Evolutionary conservation across 176 grass and related monocot species (phyloP), one percentile per base, ranked within the genome.

Genomic region (Zea mays): DNA sequence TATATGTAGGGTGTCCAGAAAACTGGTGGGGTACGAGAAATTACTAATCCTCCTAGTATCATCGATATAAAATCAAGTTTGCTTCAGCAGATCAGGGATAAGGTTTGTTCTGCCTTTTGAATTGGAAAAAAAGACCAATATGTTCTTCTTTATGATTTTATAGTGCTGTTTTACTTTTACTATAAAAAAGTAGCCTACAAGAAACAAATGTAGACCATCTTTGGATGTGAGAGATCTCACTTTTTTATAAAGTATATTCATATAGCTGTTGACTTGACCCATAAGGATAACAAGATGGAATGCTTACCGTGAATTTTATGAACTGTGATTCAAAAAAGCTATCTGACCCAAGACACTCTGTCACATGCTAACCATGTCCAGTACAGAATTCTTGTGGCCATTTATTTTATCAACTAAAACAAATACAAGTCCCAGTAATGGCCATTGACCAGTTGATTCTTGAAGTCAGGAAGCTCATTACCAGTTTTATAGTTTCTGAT

Each of bases 11-110:
- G 76, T 62, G 50, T 84, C 71, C 62, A 87, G 79, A 89, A 90
- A 72, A 69, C 77, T 11, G 79, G 81, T 9, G 71, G 0, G 17
- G 41, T 69, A 60, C 83, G 73, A 67, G 81, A 86, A 71, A 37
- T 35, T 54, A 89, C 63, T 79, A 66, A 74, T 58, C 20, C 63
- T 85, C 58, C 76, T 78, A 42, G 33, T 78, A 51, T 61, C 27
- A 71, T 78, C 38, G 85, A 89, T 78, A 65, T 87, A 62, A 83
- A 83, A 75, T 60, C 82, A 81, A 92, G 74, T 50, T 71, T 99
- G 75, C 85, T 95, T 67, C 83, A 93, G 71, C 88, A 94, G 73
- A 92, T 95, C 78, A 99, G 83, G 66, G 91, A 95, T 68, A 95
- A 99, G 90, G 96, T 95, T 67, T 78, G 80, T 59, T 79, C 74